Base-by-base conservation (phyloP, 148 eudicot species). In the Suaeda aralocaspica region DNA sequence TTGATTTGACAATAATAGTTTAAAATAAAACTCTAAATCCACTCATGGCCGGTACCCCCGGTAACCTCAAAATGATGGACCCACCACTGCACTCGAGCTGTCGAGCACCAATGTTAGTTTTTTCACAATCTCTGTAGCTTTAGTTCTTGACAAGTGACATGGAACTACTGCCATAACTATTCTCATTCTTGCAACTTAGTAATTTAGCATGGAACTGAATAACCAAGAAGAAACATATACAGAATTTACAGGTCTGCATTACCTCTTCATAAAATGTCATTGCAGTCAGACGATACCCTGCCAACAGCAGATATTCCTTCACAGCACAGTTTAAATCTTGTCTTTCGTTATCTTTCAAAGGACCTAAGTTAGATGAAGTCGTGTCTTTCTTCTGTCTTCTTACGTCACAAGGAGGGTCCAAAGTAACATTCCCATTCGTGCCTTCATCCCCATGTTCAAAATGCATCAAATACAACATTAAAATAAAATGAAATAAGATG, bases 241-340 rank as follows among this genome's bases (percentile, higher is more conserved):
- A 18, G 22, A 69, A 36, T 50, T 5, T 66, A 26, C 34, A 51
- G 26, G 66, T 50, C 62, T 34, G 22, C 56, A 68, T 70, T 88
- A 95, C 99, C 94, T 95, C 99, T 75, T 95, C 99, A 76, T 87
- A 91, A 82, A 94, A 95, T 65, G 99, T 95, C 99, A 91, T 95
- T 59, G 99, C 97, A 67, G 97, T 86, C 58, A 95, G 86, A 72
- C 99, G 99, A 63, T 95, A 91, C 68, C 99, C 99, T 51, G 97
- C 99, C 76, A 95, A 78, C 36, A 95, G 89, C 68, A 95, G 74
- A 84, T 95, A 91, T 68, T 91, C 96, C 80, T 95, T 91, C 67
- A 95, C 92, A 66, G 99, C 97, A 69, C 89, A 89, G 71, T 95
- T 95, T 67, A 95, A 87, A 81, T 95, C 97, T 74, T 80, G 79